Percentiles rank a stretch among this genome's conserved stretches.
These are phyloP conservation scores for Neurospora discreta DNA, from an alignment of 495 filamentous ascomycete species.

Conservation along the genomic window DNA sequence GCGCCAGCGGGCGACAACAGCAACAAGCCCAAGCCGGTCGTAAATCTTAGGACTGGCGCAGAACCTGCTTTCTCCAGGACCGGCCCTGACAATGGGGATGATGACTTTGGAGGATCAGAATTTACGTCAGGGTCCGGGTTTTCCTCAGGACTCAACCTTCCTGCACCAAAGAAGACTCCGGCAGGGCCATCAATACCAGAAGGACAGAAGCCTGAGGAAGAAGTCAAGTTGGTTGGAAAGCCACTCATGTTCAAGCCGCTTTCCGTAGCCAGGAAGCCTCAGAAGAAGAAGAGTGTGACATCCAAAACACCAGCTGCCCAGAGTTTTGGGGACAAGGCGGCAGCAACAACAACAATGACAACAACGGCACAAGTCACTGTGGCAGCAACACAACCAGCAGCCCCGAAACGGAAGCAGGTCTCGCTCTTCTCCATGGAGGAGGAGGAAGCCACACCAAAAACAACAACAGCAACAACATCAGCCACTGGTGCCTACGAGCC, in stretches of 20 bases:
- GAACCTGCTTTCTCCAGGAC: slow-evolving; percentile 65
- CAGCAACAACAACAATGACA: background rate
- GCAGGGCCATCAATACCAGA: slow-evolving; percentile 31
- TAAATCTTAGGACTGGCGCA: slow-evolving; percentile 71
- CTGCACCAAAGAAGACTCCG: slow-evolving; percentile 14
- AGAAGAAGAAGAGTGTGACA: slow-evolving; percentile 11
- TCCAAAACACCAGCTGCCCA: background rate
- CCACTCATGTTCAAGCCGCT: slow-evolving; percentile 81
- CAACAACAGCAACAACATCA: slow-evolving; percentile 1
- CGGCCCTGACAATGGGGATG: slow-evolving; percentile 17
- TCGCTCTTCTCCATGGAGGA: slow-evolving; percentile 36
- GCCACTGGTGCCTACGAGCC: slow-evolving; percentile 29
- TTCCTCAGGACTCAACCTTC: slow-evolving; percentile 14
- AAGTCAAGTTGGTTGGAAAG: slow-evolving; percentile 62
- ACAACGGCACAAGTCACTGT: background rate
- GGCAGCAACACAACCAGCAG: slow-evolving; percentile 6
- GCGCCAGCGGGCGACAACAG: slow-evolving; percentile 17
- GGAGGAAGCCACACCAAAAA: slow-evolving; percentile 12
- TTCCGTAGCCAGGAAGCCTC: slow-evolving; percentile 55
- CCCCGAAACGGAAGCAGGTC: slow-evolving; percentile 25
- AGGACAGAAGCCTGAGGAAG: slow-evolving; percentile 38
- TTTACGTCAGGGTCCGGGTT: background rate
- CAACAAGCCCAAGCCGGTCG: slow-evolving; percentile 32
- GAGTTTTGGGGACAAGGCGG: background rate
- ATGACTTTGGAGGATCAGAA: slow-evolving; percentile 7